These are phyloP conservation scores for Bacidia rubella DNA, from an alignment of 495 filamentous ascomycete genomes.

Conservation along the genomic window DNA sequence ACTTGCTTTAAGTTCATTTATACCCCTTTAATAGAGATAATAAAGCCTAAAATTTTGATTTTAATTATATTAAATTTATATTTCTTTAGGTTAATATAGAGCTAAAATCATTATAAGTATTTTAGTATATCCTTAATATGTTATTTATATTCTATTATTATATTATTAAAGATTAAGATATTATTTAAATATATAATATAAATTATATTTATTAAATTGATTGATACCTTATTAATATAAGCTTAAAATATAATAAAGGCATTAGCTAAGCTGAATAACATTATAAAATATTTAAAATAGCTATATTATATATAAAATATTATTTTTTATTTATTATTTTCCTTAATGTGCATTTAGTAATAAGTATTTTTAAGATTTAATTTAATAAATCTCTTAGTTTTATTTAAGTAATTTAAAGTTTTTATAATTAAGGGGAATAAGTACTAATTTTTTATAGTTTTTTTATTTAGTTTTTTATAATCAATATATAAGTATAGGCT, in stretches of 20 bases:
- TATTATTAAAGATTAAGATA: not conserved
- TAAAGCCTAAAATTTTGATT: not conserved
- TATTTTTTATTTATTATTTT: no score
- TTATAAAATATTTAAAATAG: not conserved
- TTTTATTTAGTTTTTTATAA: no score
- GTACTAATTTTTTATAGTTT: no score
- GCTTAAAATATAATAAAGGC: not conserved
- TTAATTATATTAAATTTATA: not conserved
- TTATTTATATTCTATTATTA: slow-evolving; percentile 10
- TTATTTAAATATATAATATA: not conserved
- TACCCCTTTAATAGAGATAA: no score
- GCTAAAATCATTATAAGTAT: slow-evolving; percentile 6
- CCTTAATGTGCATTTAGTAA: no score
- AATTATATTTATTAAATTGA: not conserved
- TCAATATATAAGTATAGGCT: no score
- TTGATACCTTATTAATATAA: not conserved
- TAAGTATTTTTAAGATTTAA: no score
- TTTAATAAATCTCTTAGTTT: no score
- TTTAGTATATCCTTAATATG: not conserved
- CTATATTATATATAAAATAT: no score
- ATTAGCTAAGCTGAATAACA: not conserved
- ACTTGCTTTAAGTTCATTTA: not conserved
- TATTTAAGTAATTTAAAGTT: no score
- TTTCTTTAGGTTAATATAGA: not conserved
- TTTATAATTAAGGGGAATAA: no score